These are phyloP conservation scores for Bombardia bombarda DNA, from an alignment of 495 filamentous ascomycete species.

Conservation along the genomic window DNA sequence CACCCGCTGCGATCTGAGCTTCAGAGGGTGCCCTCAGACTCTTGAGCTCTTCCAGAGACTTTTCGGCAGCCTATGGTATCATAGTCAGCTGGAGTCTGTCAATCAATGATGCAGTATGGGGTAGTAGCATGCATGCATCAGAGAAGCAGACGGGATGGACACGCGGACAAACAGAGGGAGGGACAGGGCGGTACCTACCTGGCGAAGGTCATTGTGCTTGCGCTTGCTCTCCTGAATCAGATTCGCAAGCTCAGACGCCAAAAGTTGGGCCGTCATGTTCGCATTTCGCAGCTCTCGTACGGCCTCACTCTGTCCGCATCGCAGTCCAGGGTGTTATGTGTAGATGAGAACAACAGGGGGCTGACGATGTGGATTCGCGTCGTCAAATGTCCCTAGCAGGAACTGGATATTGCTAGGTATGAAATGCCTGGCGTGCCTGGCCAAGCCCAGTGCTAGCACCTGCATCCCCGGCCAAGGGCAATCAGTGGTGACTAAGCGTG, in stretches of 20 bases:
- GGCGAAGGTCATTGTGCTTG: constrained; percentile 81
- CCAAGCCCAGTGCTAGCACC: no score
- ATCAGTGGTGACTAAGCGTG: constrained; percentile 11
- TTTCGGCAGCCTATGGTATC: constrained; percentile 75
- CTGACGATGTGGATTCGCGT: constrained; percentile 9
- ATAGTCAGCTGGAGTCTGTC: no score
- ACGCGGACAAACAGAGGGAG: neutral
- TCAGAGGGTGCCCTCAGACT: constrained; percentile 67
- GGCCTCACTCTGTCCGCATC: neutral
- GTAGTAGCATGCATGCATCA: no score
- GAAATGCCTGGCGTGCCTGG: no score
- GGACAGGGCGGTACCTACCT: constrained; percentile 42
- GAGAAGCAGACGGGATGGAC: no score
- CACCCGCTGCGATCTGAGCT: constrained; percentile 77
- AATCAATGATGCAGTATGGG: neutral
- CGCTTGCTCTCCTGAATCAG: constrained; percentile 93
- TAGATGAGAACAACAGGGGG: no score
- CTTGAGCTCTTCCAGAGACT: constrained; percentile 86
- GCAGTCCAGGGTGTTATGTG: no score
- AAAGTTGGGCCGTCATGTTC: constrained; percentile 88
- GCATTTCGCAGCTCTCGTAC: constrained; percentile 17
- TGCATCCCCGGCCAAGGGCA: no score
- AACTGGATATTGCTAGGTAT: neutral
- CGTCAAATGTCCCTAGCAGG: constrained; percentile 1
- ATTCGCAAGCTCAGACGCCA: constrained; percentile 81